Percentiles rank a stretch among this genome's conserved stretches.
Conservation (phyloP, 495 filamentous ascomycete species). For the Copromyces sp. region DNA sequence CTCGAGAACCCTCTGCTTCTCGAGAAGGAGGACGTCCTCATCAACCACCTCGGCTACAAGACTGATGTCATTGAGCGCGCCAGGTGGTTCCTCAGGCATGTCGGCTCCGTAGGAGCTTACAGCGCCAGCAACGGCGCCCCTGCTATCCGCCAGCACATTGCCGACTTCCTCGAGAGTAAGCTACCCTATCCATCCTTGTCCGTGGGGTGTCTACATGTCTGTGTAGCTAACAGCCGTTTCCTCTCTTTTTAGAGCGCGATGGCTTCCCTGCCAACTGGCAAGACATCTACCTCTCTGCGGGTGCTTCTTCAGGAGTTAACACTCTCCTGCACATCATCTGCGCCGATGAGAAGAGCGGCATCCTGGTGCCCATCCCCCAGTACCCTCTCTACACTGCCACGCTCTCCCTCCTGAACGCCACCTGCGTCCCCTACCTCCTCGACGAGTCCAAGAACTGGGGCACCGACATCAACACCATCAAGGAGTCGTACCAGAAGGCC, state of each 20-base stretch:
- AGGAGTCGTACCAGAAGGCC: constrained; percentile 57
- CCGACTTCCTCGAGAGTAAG: constrained; percentile 78
- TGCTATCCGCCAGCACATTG: constrained; percentile 76
- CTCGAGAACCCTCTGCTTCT: constrained; percentile 82
- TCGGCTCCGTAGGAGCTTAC: constrained; percentile 91
- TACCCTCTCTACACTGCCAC: constrained; percentile 97
- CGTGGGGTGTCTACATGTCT: neutral
- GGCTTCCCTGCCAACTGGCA: constrained; percentile 69
- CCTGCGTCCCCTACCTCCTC: constrained; percentile 84
- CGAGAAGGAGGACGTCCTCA: constrained; percentile 59
- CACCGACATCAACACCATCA: constrained; percentile 71
- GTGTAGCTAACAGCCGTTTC: neutral
- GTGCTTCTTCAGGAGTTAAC: constrained; percentile 89
- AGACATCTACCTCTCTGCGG: constrained; percentile 77
- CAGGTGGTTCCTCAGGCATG: constrained; percentile 62
- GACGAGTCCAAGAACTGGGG: constrained; percentile 80
- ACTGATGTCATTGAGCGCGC: constrained; percentile 81
- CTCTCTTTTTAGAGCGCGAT: constrained; percentile 52
- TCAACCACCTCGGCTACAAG: constrained; percentile 69
- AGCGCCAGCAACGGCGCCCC: constrained; percentile 85
- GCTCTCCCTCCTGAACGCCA: constrained; percentile 72
- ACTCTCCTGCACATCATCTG: constrained; percentile 87
- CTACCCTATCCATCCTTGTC: constrained; percentile 2
- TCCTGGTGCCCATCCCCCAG: constrained; percentile 92
- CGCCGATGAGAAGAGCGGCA: constrained; percentile 62